Percentiles rank a stretch among this genome's conserved stretches.
phyloP scores from a whole-genome alignment of 148 eudicot genomes.

The Rhododendron ovatum region DNA sequence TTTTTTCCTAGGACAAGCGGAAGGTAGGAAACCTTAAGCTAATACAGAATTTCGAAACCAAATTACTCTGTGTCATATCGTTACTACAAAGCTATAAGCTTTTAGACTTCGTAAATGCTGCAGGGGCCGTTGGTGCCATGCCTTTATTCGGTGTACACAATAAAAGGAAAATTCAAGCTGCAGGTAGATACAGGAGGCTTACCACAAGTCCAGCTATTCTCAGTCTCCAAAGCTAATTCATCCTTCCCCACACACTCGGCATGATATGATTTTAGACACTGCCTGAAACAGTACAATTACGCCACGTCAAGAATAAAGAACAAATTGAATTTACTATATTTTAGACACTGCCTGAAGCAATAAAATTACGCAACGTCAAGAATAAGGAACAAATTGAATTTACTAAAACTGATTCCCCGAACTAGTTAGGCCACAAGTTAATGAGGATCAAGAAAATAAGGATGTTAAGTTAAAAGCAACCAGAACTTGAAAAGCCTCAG shows the following conservation, averaged over 20 bases:
- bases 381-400: neutral
- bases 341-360: constrained; percentile 49
- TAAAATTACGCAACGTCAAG: neutral
- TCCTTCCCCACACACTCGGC: constrained; percentile 49
- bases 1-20: neutral
- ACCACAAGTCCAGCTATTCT: constrained; percentile 58
- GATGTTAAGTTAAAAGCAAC: neutral
- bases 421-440: neutral
- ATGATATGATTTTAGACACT: constrained; percentile 75
- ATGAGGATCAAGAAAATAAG: neutral
- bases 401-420: neutral
- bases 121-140: neutral
- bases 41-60: neutral
- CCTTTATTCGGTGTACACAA: neutral
- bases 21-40: neutral
- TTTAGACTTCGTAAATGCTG: neutral
- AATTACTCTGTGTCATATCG: neutral
- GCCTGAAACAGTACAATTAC: constrained; percentile 24
- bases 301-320: neutral
- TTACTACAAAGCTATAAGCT: neutral
- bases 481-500: neutral
- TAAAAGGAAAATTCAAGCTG: neutral
- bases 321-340: constrained; percentile 9
- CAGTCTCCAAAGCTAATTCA: constrained; percentile 31
- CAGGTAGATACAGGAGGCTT: constrained; percentile 12